A percentile compares a stretch with the other conserved stretches of the same genome.
These are phyloP conservation scores for Alternaria sp. DNA, from an alignment of 2,329 filamentous ascomycete species.

Conservation along the genomic window DNA sequence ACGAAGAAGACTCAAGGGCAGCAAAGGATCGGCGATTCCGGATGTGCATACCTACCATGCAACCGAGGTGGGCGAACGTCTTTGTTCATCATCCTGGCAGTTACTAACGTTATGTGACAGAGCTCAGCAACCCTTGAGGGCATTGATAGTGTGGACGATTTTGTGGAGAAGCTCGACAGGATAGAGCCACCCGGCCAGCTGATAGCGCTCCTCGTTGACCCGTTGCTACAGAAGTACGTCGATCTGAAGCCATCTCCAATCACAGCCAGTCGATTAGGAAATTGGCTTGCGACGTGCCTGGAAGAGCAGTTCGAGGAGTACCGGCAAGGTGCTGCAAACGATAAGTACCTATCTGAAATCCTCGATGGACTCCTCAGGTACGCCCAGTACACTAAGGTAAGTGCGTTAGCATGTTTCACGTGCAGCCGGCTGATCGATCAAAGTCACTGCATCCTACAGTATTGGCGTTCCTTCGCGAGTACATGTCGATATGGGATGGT, in stretches of 20 bases:
- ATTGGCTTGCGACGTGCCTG: slow-evolving; percentile 49
- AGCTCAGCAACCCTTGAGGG: slow-evolving; percentile 69
- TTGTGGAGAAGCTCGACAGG: slow-evolving; percentile 75
- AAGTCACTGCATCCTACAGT: slow-evolving; percentile 42
- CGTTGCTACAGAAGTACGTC: slow-evolving; percentile 76
- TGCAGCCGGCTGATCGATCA: slow-evolving; percentile 6
- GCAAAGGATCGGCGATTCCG: slow-evolving; percentile 62
- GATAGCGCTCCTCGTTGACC: slow-evolving; percentile 76
- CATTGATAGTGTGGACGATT: slow-evolving; percentile 71
- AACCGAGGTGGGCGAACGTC: slow-evolving; percentile 58
- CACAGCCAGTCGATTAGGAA: slow-evolving; percentile 36
- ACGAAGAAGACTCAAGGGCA: slow-evolving; percentile 57
- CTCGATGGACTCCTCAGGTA: slow-evolving; percentile 42
- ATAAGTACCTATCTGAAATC: slow-evolving; percentile 36
- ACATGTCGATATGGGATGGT: slow-evolving; percentile 48
- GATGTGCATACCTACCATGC: slow-evolving; percentile 76
- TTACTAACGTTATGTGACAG: slow-evolving; percentile 27
- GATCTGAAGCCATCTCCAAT: slow-evolving; percentile 56
- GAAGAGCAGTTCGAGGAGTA: slow-evolving; percentile 43
- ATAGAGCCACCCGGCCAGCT: slow-evolving; percentile 84
- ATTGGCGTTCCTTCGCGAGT: slow-evolving; percentile 42
- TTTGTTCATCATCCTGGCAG: background rate
- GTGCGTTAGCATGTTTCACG: background rate
- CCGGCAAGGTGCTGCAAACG: slow-evolving; percentile 19
- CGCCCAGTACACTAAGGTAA: slow-evolving; percentile 45